Evolutionary conservation across 2,329 filamentous ascomycete genomes (phyloP), one percentile per base, ranked within the genome.

Genomic region (Pyrenochaeta sp.): DNA sequence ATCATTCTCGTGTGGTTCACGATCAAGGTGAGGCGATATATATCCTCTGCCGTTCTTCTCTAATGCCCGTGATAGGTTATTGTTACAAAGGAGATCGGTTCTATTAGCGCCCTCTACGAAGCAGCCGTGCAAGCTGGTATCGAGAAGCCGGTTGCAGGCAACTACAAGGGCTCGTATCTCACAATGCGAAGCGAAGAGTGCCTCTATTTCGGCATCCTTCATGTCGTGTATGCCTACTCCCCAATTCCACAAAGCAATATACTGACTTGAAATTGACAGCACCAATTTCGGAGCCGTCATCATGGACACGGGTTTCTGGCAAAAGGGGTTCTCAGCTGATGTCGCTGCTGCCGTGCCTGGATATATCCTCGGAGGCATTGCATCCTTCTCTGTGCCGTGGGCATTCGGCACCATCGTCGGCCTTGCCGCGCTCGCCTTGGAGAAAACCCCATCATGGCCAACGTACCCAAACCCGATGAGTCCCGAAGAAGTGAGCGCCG

Each of bases 381-480:
- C 77, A 0, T 82, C 80, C 44, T 82, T 82, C 36, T 74, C 76
- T 0, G 79, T 82, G 8, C 79, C 80, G 0, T 81, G 77, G 77
- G 74, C 73, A 1, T 64, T 82, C 0, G 79, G 79, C 2, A 81
- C 80, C 0, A 57, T 81, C 1, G 77, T 79, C 64, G 76, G 77
- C 35, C 74, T 76, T 6, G 68, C 76, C 0, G 79, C 77, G 1
- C 58, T 81, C 0, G 78, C 72, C 0, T 58, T 82, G 0, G 79
- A 82, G 35, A 71, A 72, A 6, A 73, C 69, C 0, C 71, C 77
- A 0, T 67, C 71, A 0, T 84, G 82, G 40, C 81, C 81, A 0
- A 84, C 79, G 0, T 83, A 76, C 32, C 81, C 81, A 5, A 43
- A 58, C 44, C 52, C 70, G 30, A 74, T 74, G 71, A 72, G 69